These are phyloP conservation scores for Cyathus striatus DNA, from an alignment of 768 basidiomycete species.

Conservation along the genomic window DNA sequence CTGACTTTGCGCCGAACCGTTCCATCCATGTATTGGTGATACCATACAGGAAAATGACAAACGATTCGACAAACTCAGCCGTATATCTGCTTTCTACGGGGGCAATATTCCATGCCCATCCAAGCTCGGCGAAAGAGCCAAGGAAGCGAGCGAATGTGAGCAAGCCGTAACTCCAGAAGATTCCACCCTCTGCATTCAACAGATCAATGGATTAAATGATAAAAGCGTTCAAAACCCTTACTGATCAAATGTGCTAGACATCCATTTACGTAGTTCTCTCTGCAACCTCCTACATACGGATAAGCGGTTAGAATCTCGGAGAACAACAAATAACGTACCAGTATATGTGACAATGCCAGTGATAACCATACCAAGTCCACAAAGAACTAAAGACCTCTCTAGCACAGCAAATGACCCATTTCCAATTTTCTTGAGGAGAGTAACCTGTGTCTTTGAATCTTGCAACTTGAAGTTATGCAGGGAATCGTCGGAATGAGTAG, in stretches of 20 bases:
- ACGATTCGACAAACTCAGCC: conserved; percentile 75
- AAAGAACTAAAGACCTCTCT: conserved; percentile 65
- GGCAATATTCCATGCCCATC: conserved; percentile 93
- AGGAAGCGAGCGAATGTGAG: conserved; percentile 92
- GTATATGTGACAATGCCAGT: conserved; percentile 79
- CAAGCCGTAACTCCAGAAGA: conserved; percentile 91
- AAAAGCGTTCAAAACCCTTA: conserved; percentile 32
- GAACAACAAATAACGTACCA: conserved; percentile 27
- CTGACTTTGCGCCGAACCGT: conserved; percentile 77
- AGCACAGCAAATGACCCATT: conserved; percentile 43
- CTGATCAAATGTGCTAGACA: conserved; percentile 92
- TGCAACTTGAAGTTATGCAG: conserved; percentile 35
- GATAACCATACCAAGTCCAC: conserved; percentile 61
- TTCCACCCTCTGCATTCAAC: conserved; percentile 65
- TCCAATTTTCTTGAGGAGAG: conserved; percentile 36
- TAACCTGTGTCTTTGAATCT: conserved; percentile 8
- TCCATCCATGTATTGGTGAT: conserved; percentile 97
- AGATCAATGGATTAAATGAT: conserved; percentile 1
- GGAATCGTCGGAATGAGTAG: conserved; percentile 52
- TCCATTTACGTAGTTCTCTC: conserved; percentile 71
- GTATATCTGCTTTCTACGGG: conserved; percentile 46
- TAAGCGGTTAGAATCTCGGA: conserved; percentile 1
- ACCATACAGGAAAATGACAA: conserved; percentile 85
- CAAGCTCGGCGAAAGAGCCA: conserved; percentile 77
- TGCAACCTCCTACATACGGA: conserved; percentile 58